Evolutionary conservation across 371 early-diverging fungal species (phyloP), one percentile per base, ranked within the genome.

Genomic region (Actinomucor elegans): DNA sequence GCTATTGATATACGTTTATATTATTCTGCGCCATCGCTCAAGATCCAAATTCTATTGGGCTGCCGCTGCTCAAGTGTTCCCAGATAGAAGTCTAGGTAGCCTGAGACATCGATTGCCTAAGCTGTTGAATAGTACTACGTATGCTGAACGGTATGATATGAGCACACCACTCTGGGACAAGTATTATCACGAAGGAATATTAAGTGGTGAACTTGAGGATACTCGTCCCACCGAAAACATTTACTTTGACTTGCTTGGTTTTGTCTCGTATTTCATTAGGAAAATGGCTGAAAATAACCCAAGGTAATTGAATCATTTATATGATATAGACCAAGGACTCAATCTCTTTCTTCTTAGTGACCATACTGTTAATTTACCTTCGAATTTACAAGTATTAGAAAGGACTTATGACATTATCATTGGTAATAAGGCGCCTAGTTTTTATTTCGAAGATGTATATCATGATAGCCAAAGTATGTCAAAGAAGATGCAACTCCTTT

Each of bases 91-190:
- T 0, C 12, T 45, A 3, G 57, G 68, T 7, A 41, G 41, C 4
- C 64, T 71, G 33, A 62, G 84, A 9, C 59, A 79, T 12, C 67
- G 81, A n/a, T 31, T 79, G 12, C 24, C 12, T 15, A 59, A 57
- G 6, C 33, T 85, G 3, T 11, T 46, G n/a, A 53, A 48, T 26
- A 66, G 60, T 12, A 42, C 70, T 0, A 28, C 24, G 11, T 50
- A 34, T 15, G 45, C 37, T 28, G 71, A 77, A 17, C 37, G 56
- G 7, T 9, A 79, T 17, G 60, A 63, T 9, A 40, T 26, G 8
- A 55, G 72, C 8, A 36, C 48, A 0, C 29, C 27, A 4, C 31
- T 55, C n/a, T 86, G 84, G 85, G 35, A 49, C 3, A 52, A 14
- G 2, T 56, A 75, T 8, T 71, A 71, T 36, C 26, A 48, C 14